phyloP scores from a whole-genome alignment of 2,329 filamentous ascomycete genomes.

The Claviceps spartinae region DNA sequence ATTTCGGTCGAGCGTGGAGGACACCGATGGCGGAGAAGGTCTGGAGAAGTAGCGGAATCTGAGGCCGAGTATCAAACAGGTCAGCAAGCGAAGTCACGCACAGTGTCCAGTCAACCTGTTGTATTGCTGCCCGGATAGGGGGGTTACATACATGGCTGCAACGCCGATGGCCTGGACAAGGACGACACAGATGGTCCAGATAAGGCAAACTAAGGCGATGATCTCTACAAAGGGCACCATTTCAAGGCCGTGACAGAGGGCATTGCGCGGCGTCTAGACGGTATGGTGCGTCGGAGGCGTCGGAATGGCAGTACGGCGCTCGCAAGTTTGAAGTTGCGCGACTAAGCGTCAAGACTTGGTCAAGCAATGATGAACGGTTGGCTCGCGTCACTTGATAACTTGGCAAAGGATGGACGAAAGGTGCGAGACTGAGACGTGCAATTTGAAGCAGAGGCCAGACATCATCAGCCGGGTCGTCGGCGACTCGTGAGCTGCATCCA shows the following conservation, averaged over 20 bases:
- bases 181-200: slow-evolving; percentile 40
- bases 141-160: slow-evolving; percentile 33
- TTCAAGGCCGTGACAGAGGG: slow-evolving; percentile 4
- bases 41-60: slow-evolving; percentile 41
- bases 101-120: neutral
- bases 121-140: neutral
- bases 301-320: no score
- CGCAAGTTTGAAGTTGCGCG: no score
- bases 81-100: neutral
- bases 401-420: no score
- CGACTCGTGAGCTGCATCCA: neutral
- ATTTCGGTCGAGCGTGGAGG: slow-evolving; percentile 33
- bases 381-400: no score
- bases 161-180: slow-evolving; percentile 43
- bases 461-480: neutral
- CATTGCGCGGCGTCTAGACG: slow-evolving; percentile 3
- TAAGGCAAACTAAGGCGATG: slow-evolving; percentile 33
- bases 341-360: no score
- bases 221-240: slow-evolving; percentile 21
- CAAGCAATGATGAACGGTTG: no score
- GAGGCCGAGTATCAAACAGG: neutral
- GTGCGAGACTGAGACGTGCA: no score
- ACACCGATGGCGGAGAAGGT: slow-evolving; percentile 34
- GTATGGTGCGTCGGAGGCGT: neutral
- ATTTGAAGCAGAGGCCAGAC: neutral